phyloP scores from a whole-genome alignment of 2,329 filamentous ascomycete species.

The Dryadomyces sulphureus region DNA sequence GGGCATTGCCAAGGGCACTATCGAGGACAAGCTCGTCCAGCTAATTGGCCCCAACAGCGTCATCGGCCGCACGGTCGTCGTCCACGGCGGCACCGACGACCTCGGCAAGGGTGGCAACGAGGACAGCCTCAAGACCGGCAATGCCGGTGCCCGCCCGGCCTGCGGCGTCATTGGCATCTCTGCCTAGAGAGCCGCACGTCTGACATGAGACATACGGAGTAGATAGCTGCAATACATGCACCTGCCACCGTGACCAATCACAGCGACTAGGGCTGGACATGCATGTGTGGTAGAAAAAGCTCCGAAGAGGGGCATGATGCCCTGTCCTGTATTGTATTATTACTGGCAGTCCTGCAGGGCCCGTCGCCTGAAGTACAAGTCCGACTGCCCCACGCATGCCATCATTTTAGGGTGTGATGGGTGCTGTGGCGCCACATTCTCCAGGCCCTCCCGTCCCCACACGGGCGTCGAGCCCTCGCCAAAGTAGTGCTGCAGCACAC shows the following conservation, averaged over 20 bases:
- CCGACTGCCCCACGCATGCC: background rate
- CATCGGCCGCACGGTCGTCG: conserved; percentile 87
- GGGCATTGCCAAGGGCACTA: conserved; percentile 74
- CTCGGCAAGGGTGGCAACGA: conserved; percentile 84
- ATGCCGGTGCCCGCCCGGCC: conserved; percentile 82
- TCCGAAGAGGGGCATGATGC: no score
- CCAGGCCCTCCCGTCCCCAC: background rate
- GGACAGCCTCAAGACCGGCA: conserved; percentile 97
- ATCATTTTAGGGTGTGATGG: background rate
- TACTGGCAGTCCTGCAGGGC: no score
- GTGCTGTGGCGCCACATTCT: no score
- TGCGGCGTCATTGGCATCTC: conserved; percentile 94
- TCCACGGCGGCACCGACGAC: conserved; percentile 91
- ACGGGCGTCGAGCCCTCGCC: background rate
- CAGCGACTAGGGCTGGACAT: no score
- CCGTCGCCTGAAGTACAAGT: no score
- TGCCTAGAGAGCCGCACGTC: no score
- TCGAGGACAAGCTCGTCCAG: conserved; percentile 76
- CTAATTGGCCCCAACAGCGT: conserved; percentile 92
- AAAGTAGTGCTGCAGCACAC: background rate
- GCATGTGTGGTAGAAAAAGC: no score
- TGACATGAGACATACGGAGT: background rate
- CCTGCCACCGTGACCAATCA: no score
- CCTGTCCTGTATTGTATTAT: no score
- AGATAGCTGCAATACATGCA: no score